Conservation (phyloP, 352 stramenopile species). For the Globisporangium recalcitrans region DNA sequence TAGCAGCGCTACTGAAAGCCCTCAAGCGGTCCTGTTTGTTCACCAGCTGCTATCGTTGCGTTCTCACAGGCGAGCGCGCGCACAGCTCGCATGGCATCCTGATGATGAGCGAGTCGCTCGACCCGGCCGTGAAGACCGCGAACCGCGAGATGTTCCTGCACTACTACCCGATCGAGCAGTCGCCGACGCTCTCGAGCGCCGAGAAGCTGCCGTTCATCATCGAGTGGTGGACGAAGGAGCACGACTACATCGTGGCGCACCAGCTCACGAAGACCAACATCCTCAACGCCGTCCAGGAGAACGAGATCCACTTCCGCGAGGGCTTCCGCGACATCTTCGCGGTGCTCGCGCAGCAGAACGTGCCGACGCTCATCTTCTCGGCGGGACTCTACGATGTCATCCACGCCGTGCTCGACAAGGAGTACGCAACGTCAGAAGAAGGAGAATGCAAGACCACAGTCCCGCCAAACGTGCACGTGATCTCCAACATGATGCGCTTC, state of each 20-base stretch:
- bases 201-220: constrained; percentile 72
- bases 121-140: constrained; percentile 21
- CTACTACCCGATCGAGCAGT: constrained; percentile 72
- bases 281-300: constrained; percentile 35
- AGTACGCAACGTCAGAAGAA: constrained; percentile 27
- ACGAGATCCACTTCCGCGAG: constrained; percentile 48
- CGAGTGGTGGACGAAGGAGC: constrained; percentile 57
- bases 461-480: constrained; percentile 58
- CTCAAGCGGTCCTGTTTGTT: neutral
- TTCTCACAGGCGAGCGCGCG: neutral
- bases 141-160: constrained; percentile 50
- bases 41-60: neutral
- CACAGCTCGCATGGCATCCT: constrained; percentile 26
- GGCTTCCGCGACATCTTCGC: constrained; percentile 17
- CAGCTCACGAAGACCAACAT: constrained; percentile 41
- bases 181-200: constrained; percentile 34
- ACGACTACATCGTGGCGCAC: constrained; percentile 50
- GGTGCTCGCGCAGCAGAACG: constrained; percentile 9
- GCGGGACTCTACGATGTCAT: constrained; percentile 62
- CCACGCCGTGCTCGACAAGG: constrained; percentile 57
- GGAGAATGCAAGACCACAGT: constrained; percentile 16
- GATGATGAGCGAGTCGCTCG: constrained; percentile 16
- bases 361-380: constrained; percentile 23
- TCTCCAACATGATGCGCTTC: constrained; percentile 79
- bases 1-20: neutral